A percentile compares a stretch with the other conserved stretches of the same genome.
Conservation (phyloP, 495 filamentous ascomycete species). For the Trichoderma orchidacearum region DNA sequence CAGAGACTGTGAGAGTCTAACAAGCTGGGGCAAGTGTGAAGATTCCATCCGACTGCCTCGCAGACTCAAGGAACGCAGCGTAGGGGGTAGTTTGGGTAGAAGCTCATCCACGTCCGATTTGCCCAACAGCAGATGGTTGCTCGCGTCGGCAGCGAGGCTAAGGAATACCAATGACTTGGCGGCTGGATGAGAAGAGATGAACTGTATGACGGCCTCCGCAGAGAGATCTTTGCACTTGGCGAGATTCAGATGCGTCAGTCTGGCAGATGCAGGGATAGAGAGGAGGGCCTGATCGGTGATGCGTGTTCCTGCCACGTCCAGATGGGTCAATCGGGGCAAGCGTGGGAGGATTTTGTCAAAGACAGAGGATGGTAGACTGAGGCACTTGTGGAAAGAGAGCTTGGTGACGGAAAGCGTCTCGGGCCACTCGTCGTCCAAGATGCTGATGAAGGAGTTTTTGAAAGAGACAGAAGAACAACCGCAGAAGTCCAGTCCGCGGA, state of each 20-base stretch:
- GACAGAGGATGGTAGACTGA: constrained; percentile 50
- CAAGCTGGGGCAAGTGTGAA: constrained; percentile 48
- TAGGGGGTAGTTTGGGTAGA: constrained; percentile 52
- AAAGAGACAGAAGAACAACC: constrained; percentile 63
- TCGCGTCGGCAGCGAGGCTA: constrained; percentile 61
- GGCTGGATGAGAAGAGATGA: constrained; percentile 60
- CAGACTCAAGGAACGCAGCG: constrained; percentile 62
- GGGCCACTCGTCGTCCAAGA: constrained; percentile 28
- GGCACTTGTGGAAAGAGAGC: constrained; percentile 71
- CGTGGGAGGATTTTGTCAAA: constrained; percentile 62
- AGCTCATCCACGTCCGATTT: constrained; percentile 50
- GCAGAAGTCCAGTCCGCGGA: constrained; percentile 67
- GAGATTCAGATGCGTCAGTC: constrained; percentile 68
- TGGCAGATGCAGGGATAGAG: constrained; percentile 57
- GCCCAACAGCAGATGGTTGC: constrained; percentile 59
- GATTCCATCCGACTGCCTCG: constrained; percentile 59
- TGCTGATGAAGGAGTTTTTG: constrained; percentile 37
- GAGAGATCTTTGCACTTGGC: constrained; percentile 61
- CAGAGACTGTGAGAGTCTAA: constrained; percentile 64
- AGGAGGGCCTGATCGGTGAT: constrained; percentile 60
- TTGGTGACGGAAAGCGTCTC: constrained; percentile 46
- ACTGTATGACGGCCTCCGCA: constrained; percentile 54
- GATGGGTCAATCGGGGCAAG: constrained; percentile 56
- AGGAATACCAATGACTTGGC: constrained; percentile 54
- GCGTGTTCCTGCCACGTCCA: constrained; percentile 69